phyloP scores from a whole-genome alignment of 2,329 filamentous ascomycete species.

The Aspergillus ochraceoroseus region DNA sequence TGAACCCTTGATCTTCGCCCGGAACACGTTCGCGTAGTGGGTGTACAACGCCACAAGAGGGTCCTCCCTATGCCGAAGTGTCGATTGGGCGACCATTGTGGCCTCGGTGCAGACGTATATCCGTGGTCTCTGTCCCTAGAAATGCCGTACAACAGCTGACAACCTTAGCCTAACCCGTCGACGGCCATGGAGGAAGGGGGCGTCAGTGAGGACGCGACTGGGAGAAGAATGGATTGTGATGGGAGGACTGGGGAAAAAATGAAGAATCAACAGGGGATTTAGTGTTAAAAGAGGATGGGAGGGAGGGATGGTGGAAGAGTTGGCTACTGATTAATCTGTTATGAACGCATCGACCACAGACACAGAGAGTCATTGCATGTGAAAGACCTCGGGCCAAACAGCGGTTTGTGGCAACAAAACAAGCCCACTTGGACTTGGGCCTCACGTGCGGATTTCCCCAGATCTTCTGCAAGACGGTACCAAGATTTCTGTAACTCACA shows the following conservation, averaged over 20 bases:
- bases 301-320: conserved; percentile 9
- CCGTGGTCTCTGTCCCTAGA: not conserved
- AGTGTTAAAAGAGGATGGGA: not conserved
- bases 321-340: conserved; percentile 15
- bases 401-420: conserved; percentile 14
- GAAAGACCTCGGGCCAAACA: conserved; percentile 24
- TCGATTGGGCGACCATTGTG: conserved; percentile 82
- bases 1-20: conserved; percentile 54
- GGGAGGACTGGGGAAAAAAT: not conserved
- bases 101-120: not conserved
- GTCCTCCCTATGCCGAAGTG: conserved; percentile 63
- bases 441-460: too few relatives aligned
- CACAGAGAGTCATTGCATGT: conserved; percentile 23
- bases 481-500: too few relatives aligned
- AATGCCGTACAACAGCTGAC: conserved; percentile 17
- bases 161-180: conserved; percentile 15
- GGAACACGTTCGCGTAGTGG: conserved; percentile 48
- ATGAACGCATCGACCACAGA: conserved; percentile 6
- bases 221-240: not conserved
- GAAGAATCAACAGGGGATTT: not conserved
- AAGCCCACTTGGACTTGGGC: too few relatives aligned
- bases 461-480: too few relatives aligned
- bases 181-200: conserved; percentile 18
- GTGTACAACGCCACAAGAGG: conserved; percentile 59
- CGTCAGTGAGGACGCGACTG: conserved; percentile 10